Evolutionary conservation across 1,284 basidiomycete species (phyloP), one percentile per base, ranked within the genome.

Genomic region (Cutaneotrichosporon arboriforme): DNA sequence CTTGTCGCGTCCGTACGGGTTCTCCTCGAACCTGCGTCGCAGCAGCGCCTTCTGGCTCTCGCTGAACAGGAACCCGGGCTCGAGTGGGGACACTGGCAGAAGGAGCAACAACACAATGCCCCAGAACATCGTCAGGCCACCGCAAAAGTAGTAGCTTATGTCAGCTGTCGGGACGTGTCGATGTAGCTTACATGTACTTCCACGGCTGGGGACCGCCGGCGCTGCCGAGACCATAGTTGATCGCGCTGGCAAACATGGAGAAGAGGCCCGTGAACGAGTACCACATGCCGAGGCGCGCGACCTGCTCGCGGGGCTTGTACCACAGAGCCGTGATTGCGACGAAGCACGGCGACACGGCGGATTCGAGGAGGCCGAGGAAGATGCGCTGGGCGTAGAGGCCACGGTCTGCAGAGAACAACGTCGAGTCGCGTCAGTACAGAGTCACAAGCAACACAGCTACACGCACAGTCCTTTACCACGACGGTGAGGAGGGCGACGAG

Each of bases 151-250:
- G 66, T 76, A 78, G 49, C 59, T 64, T 38, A 10, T 4, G 23
- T 41, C 17, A 26, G 36, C 4, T 8, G 4, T 15, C 15, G 14
- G n/a, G 5, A 15, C 45, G 14, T n/a, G 26, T 31, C 10, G 7
- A 31, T 31, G 31, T 1, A 36, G 39, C 49, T 38, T 37, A 73
- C 72, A 80, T 75, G 57, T 75, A 74, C 63, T 79, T 79, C 79
- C 79, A 80, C 0, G 76, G 70, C 17, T 73, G 66, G 8, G 70
- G 53, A 1, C 73, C 66, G 7, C 64, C 62, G 0, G 67, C 67
- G 10, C 73, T 70, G 0, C 76, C 77, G 3, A 80, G 64, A 1
- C 77, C 78, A 53, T 77, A 79, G 67, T 79, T 79, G 62, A 80
- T 68, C 17, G 78, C 62, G 9, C 78, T 77, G 2, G 68, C 68